Percentiles rank a stretch among this genome's conserved stretches.
Evolutionary conservation across 164 flowering plant genomes (phyloP).

Genomic region (Vitis vinifera): DNA sequence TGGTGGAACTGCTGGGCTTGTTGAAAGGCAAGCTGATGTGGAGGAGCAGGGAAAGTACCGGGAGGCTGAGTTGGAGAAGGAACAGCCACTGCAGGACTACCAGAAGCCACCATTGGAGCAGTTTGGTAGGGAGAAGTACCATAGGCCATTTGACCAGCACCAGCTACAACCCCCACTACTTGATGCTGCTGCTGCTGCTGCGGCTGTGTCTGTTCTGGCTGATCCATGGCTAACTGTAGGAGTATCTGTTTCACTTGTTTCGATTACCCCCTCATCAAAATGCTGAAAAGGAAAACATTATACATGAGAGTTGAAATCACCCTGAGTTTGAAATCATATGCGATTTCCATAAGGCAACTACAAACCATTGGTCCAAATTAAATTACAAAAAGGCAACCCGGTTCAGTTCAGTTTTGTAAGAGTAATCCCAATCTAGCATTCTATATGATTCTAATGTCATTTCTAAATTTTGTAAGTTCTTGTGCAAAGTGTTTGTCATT

Average conservation of each 20-base stretch:
- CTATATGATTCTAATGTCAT: no score
- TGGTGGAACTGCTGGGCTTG: constrained; percentile 43
- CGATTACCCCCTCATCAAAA: constrained; percentile 4
- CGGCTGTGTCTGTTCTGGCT: constrained; percentile 26
- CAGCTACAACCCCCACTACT: constrained; percentile 28
- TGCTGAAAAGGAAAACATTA: neutral
- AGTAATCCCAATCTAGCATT: no score
- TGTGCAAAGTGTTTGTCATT: no score
- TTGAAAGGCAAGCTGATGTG: constrained; percentile 38
- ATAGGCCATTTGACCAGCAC: constrained; percentile 24
- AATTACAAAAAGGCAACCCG: no score
- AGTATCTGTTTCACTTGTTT: neutral
- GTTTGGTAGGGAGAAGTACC: constrained; percentile 24
- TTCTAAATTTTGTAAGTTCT: no score
- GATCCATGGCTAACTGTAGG: constrained; percentile 23
- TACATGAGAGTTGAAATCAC: neutral
- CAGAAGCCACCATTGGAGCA: constrained; percentile 28
- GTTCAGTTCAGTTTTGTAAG: no score
- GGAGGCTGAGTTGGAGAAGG: constrained; percentile 35
- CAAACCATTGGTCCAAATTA: no score
- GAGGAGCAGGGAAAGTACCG: constrained; percentile 19
- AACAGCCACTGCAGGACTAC: constrained; percentile 24
- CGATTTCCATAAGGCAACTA: no score
- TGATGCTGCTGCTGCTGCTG: constrained; percentile 36
- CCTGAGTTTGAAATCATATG: no score